Evolutionary conservation across 2,329 filamentous ascomycete genomes (phyloP).

Genomic region (Exophiala lecanii-corni): DNA sequence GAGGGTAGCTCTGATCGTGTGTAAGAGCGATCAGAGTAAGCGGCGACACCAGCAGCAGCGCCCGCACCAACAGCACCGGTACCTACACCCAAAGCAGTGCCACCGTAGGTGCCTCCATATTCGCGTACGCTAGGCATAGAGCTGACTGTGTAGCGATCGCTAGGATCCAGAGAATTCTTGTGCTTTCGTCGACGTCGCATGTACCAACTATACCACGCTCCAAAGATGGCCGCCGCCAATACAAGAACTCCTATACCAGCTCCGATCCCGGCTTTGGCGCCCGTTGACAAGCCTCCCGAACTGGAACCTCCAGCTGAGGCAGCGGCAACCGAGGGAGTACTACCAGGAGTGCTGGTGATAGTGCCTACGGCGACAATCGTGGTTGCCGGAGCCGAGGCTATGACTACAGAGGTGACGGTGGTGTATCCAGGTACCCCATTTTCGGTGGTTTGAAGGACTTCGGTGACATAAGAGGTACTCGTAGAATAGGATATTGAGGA

Average conservation of each 20-base stretch:
- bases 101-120: slow-evolving; percentile 6
- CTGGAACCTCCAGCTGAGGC: slow-evolving; percentile 4
- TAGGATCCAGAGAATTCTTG: slow-evolving; percentile 15
- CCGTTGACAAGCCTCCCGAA: slow-evolving; percentile 21
- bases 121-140: slow-evolving; percentile 17
- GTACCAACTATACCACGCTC: slow-evolving; percentile 24
- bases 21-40: slow-evolving; percentile 19
- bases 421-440: slow-evolving; percentile 17
- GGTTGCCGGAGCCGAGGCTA: slow-evolving; percentile 12
- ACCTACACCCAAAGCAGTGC: slow-evolving; percentile 7
- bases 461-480: slow-evolving; percentile 13
- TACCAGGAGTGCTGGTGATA: slow-evolving; percentile 19
- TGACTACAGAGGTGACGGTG: slow-evolving; percentile 17
- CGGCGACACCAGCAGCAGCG: slow-evolving; percentile 7
- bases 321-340: slow-evolving; percentile 15
- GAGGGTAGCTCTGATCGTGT: slow-evolving; percentile 21
- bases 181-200: slow-evolving; percentile 19
- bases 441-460: slow-evolving; percentile 12
- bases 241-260: slow-evolving; percentile 22
- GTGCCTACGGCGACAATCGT: slow-evolving; percentile 15
- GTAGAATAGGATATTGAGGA: slow-evolving; percentile 17
- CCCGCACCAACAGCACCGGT: slow-evolving; percentile 17
- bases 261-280: slow-evolving; percentile 26
- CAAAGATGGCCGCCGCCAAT: slow-evolving; percentile 22
- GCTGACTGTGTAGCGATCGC: slow-evolving; percentile 18